Percentiles rank a stretch among this genome's conserved stretches.
Conservation (phyloP, 1,139 yeast genomes). For the Candida frijolesensis region DNA sequence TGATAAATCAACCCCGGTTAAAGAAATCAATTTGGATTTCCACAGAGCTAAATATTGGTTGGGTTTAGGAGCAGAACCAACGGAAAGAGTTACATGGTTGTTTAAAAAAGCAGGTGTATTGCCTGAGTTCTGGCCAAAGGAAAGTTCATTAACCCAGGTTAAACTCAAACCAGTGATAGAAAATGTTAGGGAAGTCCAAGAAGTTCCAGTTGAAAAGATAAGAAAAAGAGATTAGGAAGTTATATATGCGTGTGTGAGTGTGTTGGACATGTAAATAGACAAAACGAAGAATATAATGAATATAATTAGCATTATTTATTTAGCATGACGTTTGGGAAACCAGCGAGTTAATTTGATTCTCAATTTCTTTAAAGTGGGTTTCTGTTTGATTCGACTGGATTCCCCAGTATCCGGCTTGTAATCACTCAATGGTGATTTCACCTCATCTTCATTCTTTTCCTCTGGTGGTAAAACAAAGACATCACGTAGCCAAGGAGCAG, state of each 20-base stretch:
- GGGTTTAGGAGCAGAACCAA: slow-evolving; percentile 98
- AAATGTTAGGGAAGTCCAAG: slow-evolving; percentile 29
- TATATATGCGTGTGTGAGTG: background rate
- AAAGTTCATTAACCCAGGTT: slow-evolving; percentile 39
- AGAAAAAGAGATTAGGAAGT: slow-evolving; percentile 34
- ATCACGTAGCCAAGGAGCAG: slow-evolving; percentile 7
- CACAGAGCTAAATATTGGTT: slow-evolving; percentile 95
- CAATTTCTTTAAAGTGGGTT: background rate
- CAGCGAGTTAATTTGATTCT: background rate
- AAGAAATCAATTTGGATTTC: slow-evolving; percentile 83
- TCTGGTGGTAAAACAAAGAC: background rate
- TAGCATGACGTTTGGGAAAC: background rate
- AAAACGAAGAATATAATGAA: background rate
- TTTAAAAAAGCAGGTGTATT: slow-evolving; percentile 79
- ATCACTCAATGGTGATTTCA: background rate
- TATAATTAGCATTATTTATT: background rate
- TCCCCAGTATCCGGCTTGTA: background rate
- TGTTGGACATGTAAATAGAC: slow-evolving; percentile 4
- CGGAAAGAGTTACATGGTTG: slow-evolving; percentile 75
- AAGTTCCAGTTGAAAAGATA: slow-evolving; percentile 35
- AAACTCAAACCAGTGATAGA: slow-evolving; percentile 32
- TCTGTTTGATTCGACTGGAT: background rate
- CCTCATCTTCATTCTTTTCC: slow-evolving; percentile 3
- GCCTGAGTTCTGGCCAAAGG: slow-evolving; percentile 72
- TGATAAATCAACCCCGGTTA: slow-evolving; percentile 27